Evolutionary conservation across 106 monocot species (phyloP).

Genomic region (Dioscorea zingiberensis): DNA sequence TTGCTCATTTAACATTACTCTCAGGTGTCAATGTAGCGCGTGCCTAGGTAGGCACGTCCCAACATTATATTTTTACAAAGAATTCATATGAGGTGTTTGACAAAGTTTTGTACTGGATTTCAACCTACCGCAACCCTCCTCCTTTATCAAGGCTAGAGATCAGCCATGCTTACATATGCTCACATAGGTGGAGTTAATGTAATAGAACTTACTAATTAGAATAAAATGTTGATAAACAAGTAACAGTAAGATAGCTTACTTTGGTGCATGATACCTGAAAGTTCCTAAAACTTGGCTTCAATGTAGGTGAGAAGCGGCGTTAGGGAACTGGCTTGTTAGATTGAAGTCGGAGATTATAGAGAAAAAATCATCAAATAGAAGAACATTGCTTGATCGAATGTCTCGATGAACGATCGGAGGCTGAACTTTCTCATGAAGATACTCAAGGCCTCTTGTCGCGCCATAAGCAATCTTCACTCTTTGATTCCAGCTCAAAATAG

Average conservation of each 20-base stretch:
- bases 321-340: constrained; percentile 57
- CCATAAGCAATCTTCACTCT: constrained; percentile 52
- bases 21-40: too few species aligned
- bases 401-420: constrained; percentile 58
- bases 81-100: too few species aligned
- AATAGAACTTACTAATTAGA: not conserved
- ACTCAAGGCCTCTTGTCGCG: constrained; percentile 66
- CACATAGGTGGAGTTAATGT: too few species aligned
- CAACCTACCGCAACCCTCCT: too few species aligned
- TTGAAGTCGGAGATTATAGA: constrained; percentile 66
- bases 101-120: too few species aligned
- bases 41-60: too few species aligned
- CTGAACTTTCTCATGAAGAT: constrained; percentile 63
- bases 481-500: constrained; percentile 48
- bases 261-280: constrained; percentile 82
- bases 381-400: constrained; percentile 72
- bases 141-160: too few species aligned
- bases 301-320: constrained; percentile 60
- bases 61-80: too few species aligned
- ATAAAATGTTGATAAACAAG: not conserved
- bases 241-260: constrained; percentile 26
- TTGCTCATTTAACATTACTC: too few species aligned
- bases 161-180: too few species aligned
- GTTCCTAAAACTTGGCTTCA: constrained; percentile 70
- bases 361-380: constrained; percentile 52